These are phyloP conservation scores for Neocallimastix lanati DNA, from an alignment of 192 early-diverging fungal genomes.

Conservation along the genomic window DNA sequence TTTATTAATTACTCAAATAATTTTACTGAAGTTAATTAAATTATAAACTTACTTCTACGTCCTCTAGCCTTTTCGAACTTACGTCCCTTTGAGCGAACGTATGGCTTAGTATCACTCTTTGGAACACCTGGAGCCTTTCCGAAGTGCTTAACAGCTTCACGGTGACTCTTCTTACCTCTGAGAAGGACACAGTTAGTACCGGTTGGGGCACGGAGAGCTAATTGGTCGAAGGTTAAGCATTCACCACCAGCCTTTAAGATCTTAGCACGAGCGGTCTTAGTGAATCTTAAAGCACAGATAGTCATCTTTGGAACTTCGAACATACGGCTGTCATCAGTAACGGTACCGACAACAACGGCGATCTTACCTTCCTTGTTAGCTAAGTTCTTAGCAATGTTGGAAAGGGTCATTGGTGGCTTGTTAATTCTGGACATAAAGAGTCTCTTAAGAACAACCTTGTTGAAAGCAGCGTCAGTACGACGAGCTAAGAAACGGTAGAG, in stretches of 20 bases:
- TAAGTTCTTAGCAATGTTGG: slow-evolving; percentile 64
- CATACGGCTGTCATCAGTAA: slow-evolving; percentile 91
- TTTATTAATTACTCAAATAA: too few relatives aligned
- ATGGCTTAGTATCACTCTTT: slow-evolving; percentile 38
- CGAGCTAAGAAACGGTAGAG: slow-evolving; percentile 98
- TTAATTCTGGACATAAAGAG: slow-evolving; percentile 97
- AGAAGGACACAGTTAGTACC: slow-evolving; percentile 88
- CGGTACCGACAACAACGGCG: slow-evolving; percentile 84
- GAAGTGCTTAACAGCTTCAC: slow-evolving; percentile 99
- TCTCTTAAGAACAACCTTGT: slow-evolving; percentile 96
- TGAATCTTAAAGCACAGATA: slow-evolving; percentile 86
- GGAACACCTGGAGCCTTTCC: slow-evolving; percentile 59
- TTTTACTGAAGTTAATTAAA: too few relatives aligned
- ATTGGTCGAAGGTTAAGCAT: slow-evolving; percentile 94
- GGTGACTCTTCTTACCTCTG: slow-evolving; percentile 82
- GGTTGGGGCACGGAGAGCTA: slow-evolving; percentile 92
- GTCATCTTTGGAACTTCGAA: slow-evolving; percentile 87
- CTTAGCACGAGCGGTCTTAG: slow-evolving; percentile 87
- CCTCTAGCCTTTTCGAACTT: slow-evolving; percentile 99
- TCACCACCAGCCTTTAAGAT: slow-evolving; percentile 99
- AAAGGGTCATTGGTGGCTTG: slow-evolving; percentile 85
- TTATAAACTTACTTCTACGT: slow-evolving; percentile 36
- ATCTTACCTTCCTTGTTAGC: slow-evolving; percentile 71
- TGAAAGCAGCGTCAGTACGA: slow-evolving; percentile 95
- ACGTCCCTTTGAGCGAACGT: slow-evolving; percentile 96